Conservation (phyloP, 495 filamentous ascomycete genomes). For the Pyrenula massariospora region DNA sequence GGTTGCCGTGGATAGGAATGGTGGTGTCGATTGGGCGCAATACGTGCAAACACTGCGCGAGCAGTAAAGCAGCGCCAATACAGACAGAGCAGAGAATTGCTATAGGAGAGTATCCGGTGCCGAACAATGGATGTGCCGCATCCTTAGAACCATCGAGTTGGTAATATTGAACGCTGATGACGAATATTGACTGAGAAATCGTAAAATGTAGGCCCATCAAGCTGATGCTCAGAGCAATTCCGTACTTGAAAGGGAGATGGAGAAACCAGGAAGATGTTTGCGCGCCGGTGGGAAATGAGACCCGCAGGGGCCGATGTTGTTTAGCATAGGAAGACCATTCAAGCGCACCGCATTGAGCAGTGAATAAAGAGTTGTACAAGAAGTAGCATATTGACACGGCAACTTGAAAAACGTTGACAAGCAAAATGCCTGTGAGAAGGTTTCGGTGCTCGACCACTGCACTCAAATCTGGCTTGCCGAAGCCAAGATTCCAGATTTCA, state of each 20-base stretch:
- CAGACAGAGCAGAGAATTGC: not conserved
- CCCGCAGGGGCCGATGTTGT: not conserved
- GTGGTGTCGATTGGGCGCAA: constrained; percentile 1
- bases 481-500: not conserved
- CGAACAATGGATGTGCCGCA: not conserved
- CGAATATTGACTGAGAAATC: constrained; percentile 14
- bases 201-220: constrained; percentile 13
- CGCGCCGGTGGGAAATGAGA: constrained; percentile 5
- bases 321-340: constrained; percentile 12
- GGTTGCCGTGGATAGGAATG: constrained; percentile 19
- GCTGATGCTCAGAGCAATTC: constrained; percentile 14
- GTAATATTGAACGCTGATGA: constrained; percentile 10
- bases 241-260: constrained; percentile 21
- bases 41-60: not conserved
- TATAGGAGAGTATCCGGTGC: not conserved
- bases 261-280: constrained; percentile 28
- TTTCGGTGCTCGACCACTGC: not conserved
- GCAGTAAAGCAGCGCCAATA: not conserved
- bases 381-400: constrained; percentile 31
- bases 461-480: not conserved
- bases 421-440: not conserved
- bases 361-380: constrained; percentile 26
- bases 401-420: constrained; percentile 26
- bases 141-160: not conserved
- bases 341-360: constrained; percentile 15